phyloP scores from a whole-genome alignment of 495 filamentous ascomycete genomes.

The Penicillium psychrofluorescens region DNA sequence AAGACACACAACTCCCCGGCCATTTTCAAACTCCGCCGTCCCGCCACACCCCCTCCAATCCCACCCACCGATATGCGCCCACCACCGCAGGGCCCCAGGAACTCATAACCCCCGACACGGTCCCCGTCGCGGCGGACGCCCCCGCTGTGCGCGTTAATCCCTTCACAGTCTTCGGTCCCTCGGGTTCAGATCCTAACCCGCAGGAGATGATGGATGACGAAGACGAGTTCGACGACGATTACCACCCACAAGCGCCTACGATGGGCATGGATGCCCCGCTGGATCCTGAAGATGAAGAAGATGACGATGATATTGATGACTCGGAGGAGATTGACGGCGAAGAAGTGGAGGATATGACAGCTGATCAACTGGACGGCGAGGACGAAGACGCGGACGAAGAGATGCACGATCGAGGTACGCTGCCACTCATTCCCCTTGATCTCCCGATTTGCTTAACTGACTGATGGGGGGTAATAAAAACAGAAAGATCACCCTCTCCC shows the following conservation, averaged over 20 bases:
- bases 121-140: slow-evolving; percentile 14
- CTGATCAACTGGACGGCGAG: slow-evolving; percentile 26
- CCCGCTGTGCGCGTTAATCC: slow-evolving; percentile 8
- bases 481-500: slow-evolving; percentile 32
- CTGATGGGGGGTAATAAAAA: not conserved
- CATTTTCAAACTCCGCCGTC: slow-evolving; percentile 36
- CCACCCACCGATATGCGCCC: slow-evolving; percentile 25
- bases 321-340: slow-evolving; percentile 26
- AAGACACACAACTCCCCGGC: slow-evolving; percentile 11
- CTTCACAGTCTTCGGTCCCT: slow-evolving; percentile 29
- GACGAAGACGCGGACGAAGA: slow-evolving; percentile 31
- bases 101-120: slow-evolving; percentile 11
- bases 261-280: slow-evolving; percentile 9
- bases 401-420: slow-evolving; percentile 33
- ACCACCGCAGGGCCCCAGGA: slow-evolving; percentile 19
- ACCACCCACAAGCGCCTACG: not conserved
- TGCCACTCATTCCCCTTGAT: not conserved
- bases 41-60: slow-evolving; percentile 21
- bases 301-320: slow-evolving; percentile 12
- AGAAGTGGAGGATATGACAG: slow-evolving; percentile 33
- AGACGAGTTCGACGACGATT: slow-evolving; percentile 9
- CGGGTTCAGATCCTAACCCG: slow-evolving; percentile 12
- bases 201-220: slow-evolving; percentile 11
- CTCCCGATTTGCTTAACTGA: not conserved
- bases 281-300: slow-evolving; percentile 10